These are phyloP conservation scores for Daphne laureola DNA, from an alignment of 441 rosid species.

Conservation along the genomic window DNA sequence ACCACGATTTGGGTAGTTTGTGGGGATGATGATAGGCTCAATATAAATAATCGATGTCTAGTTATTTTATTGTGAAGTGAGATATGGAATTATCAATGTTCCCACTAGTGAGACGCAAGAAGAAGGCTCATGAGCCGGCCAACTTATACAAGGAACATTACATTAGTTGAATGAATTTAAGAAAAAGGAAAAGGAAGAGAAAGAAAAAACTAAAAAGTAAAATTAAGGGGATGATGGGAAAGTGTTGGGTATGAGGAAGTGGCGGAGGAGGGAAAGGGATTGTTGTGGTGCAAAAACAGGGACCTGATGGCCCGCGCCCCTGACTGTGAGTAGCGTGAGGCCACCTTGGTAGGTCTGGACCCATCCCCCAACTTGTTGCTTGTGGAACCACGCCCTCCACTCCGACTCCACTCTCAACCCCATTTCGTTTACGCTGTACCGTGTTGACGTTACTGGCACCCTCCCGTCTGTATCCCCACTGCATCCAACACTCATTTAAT, in stretches of 20 bases:
- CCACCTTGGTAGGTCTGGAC: conserved; percentile 41
- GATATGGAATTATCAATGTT: too few species aligned
- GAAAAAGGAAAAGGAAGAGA: too few species aligned
- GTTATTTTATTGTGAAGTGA: too few species aligned
- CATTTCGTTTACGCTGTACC: conserved; percentile 41
- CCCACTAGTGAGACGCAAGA: too few species aligned
- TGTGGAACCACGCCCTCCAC: conserved; percentile 56
- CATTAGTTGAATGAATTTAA: too few species aligned
- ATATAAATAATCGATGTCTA: too few species aligned
- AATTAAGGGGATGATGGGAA: conserved; percentile 34
- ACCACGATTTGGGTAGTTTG: too few species aligned
- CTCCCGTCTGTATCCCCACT: conserved; percentile 63
- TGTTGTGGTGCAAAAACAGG: conserved; percentile 35
- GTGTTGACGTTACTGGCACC: conserved; percentile 48
- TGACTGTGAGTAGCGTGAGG: conserved; percentile 38
- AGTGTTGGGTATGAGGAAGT: conserved; percentile 26
- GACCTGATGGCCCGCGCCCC: conserved; percentile 57
- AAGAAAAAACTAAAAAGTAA: too few species aligned
- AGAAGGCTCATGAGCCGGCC: too few species aligned
- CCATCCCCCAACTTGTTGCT: conserved; percentile 49
- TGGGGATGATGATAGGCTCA: too few species aligned
- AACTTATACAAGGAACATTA: too few species aligned
- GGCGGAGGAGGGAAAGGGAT: conserved; percentile 38
- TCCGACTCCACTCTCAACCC: conserved; percentile 26
- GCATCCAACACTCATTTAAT: conserved; percentile 7